A percentile compares a stretch with the other conserved stretches of the same genome.
phyloP scores from a whole-genome alignment of 108 stramenopile genomes.

The Aurantiochytrium sp. region DNA sequence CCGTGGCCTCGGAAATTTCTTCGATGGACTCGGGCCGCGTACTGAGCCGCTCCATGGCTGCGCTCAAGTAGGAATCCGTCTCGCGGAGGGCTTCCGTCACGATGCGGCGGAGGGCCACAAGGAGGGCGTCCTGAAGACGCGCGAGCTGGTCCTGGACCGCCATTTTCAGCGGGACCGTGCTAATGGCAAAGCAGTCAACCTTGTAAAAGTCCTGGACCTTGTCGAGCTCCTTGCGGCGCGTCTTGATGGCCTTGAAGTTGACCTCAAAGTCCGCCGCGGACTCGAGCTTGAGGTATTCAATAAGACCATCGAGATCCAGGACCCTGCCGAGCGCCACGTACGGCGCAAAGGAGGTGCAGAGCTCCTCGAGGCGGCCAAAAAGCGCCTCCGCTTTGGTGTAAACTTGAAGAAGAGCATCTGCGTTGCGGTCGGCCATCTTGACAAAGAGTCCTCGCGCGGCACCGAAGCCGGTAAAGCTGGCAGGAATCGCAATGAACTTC shows the following conservation, averaged over 20 bases:
- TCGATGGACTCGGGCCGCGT: conserved; percentile 51
- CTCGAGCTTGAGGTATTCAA: conserved; percentile 30
- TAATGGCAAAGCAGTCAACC: conserved; percentile 59
- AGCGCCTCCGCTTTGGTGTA: conserved; percentile 59
- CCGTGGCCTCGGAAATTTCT: conserved; percentile 56
- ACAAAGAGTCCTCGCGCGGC: conserved; percentile 33
- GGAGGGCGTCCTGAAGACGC: conserved; percentile 52
- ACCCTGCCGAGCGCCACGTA: conserved; percentile 49
- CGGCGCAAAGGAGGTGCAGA: conserved; percentile 24
- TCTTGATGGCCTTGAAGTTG: conserved; percentile 50
- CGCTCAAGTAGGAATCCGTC: conserved; percentile 49
- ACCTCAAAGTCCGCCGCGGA: conserved; percentile 36
- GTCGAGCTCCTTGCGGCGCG: conserved; percentile 54
- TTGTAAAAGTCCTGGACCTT: conserved; percentile 51
- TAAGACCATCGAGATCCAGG: conserved; percentile 47
- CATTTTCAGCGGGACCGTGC: conserved; percentile 50
- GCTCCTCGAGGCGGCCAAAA: conserved; percentile 41
- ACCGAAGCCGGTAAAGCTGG: not conserved
- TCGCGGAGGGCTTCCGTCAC: conserved; percentile 43
- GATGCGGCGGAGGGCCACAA: conserved; percentile 46
- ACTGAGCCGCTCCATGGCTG: conserved; percentile 44
- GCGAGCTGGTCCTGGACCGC: conserved; percentile 52
- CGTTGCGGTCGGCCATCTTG: conserved; percentile 49
- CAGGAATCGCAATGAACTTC: conserved; percentile 53
- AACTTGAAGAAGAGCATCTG: conserved; percentile 41